A percentile compares a stretch with the other conserved stretches of the same genome.
phyloP scores from a whole-genome alignment of 140 eudicot species.

The Stevia rebaudiana region DNA sequence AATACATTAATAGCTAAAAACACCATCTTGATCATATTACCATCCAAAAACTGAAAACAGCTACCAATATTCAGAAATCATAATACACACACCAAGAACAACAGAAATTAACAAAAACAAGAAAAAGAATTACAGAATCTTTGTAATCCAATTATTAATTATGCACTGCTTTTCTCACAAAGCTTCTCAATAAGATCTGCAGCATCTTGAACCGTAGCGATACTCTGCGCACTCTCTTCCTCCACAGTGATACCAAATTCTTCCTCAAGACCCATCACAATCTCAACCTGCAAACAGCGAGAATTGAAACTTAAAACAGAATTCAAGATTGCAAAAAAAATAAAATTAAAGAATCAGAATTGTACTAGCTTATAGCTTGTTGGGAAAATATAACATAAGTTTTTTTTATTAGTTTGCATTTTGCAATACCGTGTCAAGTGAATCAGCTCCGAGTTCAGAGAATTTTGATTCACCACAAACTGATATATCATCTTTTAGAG shows the following conservation, averaged over 20 bases:
- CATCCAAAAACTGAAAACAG: not conserved
- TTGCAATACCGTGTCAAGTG: slow-evolving; percentile 66
- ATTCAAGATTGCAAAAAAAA: not conserved
- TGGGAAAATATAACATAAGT: not conserved
- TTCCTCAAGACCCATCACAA: slow-evolving; percentile 48
- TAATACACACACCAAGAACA: not conserved
- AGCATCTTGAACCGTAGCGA: slow-evolving; percentile 46
- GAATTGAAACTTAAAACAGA: not conserved
- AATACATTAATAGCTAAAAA: not conserved
- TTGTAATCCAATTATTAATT: not conserved
- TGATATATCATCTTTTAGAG: slow-evolving; percentile 42
- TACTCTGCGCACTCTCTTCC: slow-evolving; percentile 42
- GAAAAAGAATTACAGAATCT: not conserved
- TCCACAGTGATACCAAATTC: slow-evolving; percentile 43
- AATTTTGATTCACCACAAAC: slow-evolving; percentile 64
- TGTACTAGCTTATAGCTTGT: not conserved
- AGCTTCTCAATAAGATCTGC: slow-evolving; percentile 49
- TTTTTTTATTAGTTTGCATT: not conserved
- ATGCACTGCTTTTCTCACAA: slow-evolving; percentile 21
- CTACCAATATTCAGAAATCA: not conserved
- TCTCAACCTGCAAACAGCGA: slow-evolving; percentile 33
- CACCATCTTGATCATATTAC: slow-evolving; percentile 5
- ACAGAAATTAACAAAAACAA: slow-evolving; percentile 16
- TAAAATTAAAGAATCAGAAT: not conserved
- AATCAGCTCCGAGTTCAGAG: slow-evolving; percentile 68